Percentiles rank a stretch among this genome's conserved stretches.
Evolutionary conservation across 2,329 filamentous ascomycete species (phyloP).

Genomic region (Mariannaea sp.): DNA sequence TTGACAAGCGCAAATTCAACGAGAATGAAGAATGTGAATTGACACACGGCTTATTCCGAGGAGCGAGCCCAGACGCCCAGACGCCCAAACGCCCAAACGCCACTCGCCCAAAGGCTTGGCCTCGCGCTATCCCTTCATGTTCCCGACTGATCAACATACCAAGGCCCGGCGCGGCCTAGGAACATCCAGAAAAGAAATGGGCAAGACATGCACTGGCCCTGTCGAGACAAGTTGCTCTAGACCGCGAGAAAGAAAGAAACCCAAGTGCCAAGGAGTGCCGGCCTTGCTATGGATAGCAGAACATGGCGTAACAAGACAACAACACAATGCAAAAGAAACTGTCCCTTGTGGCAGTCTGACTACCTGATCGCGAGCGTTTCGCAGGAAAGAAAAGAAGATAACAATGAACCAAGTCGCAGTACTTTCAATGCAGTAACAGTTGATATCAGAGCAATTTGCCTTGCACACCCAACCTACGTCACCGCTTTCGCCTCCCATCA

Average conservation of each 20-base stretch:
- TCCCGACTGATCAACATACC: no score
- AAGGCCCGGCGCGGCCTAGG: no score
- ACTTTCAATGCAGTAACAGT: no score
- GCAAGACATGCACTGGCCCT: background rate
- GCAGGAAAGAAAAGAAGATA: no score
- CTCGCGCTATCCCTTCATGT: background rate
- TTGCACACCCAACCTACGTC: constrained; percentile 7
- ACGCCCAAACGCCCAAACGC: background rate
- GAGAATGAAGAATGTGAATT: background rate
- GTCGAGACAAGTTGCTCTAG: no score
- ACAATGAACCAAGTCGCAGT: no score
- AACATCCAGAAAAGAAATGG: no score
- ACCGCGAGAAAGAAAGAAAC: background rate
- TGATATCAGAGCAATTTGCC: background rate
- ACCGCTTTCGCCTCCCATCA: constrained; percentile 5
- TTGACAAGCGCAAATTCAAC: no score
- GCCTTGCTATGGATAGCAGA: background rate
- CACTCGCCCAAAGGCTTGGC: constrained; percentile 1
- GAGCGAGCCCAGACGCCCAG: background rate
- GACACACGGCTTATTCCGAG: background rate
- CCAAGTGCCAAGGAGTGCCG: background rate
- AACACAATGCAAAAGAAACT: background rate
- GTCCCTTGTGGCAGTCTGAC: background rate
- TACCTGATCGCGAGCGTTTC: background rate
- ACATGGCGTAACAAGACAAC: constrained; percentile 5